Evolutionary conservation across 73 alveolate genomes (phyloP).

Genomic region (Paramecium caudatum): DNA sequence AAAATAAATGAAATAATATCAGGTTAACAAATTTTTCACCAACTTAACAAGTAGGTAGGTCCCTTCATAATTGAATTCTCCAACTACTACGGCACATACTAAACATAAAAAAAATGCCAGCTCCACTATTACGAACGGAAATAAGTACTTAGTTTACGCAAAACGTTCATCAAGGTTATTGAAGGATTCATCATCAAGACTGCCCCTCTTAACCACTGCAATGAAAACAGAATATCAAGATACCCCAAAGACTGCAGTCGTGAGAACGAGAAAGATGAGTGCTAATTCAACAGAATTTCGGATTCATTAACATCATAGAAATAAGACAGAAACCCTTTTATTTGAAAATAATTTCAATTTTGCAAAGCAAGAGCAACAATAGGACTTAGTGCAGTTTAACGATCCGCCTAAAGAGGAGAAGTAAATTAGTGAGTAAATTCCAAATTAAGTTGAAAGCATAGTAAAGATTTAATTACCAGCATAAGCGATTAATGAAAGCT

Average conservation of each 20-base stretch:
- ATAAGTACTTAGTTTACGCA: background rate
- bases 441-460: no score
- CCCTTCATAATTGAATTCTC: background rate
- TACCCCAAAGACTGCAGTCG: slow-evolving; percentile 8
- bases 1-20: slow-evolving; percentile 23
- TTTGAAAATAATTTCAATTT: background rate
- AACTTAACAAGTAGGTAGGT: background rate
- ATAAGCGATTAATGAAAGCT: no score
- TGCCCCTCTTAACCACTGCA: background rate
- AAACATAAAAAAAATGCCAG: slow-evolving; percentile 10
- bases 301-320: slow-evolving; percentile 25
- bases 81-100: background rate
- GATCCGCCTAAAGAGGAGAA: no score
- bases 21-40: slow-evolving; percentile 33
- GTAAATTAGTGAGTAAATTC: no score
- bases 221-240: background rate
- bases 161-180: background rate
- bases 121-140: background rate
- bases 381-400: no score
- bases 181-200: background rate
- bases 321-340: background rate
- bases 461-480: no score
- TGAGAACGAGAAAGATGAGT: background rate
- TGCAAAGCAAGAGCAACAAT: background rate
- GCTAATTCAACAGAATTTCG: slow-evolving; percentile 36